Conservation (phyloP, 345 rosid species). For the Brassica juncea region DNA sequence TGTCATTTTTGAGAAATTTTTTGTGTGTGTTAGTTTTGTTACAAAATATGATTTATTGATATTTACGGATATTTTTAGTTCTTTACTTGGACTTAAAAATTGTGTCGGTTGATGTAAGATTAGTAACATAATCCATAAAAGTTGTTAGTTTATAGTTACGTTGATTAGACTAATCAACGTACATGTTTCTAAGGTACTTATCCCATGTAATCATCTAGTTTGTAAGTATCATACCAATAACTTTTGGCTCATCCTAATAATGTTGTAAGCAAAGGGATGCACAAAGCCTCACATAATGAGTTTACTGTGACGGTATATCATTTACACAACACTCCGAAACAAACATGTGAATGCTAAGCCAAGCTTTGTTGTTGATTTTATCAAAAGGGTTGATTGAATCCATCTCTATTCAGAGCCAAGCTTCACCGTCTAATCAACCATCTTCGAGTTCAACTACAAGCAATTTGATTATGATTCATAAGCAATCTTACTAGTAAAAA, state of each 20-base stretch:
- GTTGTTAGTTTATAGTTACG: background rate
- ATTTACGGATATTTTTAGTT: too few relatives aligned
- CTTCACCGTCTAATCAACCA: conserved; percentile 80
- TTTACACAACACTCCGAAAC: background rate
- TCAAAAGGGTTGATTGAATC: background rate
- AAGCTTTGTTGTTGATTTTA: background rate
- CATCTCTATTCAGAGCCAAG: conserved; percentile 63
- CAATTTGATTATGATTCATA: background rate
- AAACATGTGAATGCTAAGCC: background rate
- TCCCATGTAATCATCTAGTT: background rate
- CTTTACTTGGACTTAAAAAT: background rate
- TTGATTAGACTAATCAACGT: background rate
- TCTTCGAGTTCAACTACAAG: conserved; percentile 76
- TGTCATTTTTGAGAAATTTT: too few relatives aligned
- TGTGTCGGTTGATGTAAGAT: background rate
- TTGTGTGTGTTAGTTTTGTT: too few relatives aligned
- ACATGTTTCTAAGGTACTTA: background rate
- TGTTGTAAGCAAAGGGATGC: too few relatives aligned
- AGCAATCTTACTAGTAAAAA: background rate
- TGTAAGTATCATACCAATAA: background rate
- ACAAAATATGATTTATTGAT: too few relatives aligned
- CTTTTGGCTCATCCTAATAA: too few relatives aligned
- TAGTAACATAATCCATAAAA: background rate
- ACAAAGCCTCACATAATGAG: background rate
- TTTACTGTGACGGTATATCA: background rate